Evolutionary conservation across 306 rosid species (phyloP), one percentile per base, ranked within the genome.

Genomic region (Carpinus viminea): DNA sequence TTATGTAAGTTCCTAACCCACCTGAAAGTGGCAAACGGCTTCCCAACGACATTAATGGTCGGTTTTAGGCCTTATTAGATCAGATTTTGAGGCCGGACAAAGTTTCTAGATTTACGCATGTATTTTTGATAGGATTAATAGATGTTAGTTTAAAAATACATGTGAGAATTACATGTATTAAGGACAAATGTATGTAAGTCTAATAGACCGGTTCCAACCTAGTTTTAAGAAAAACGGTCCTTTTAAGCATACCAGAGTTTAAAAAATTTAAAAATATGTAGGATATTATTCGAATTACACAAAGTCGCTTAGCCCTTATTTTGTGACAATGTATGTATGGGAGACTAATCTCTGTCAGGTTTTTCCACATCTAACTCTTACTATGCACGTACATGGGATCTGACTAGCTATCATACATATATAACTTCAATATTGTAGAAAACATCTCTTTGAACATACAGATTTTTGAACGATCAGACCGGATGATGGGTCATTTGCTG

Each of bases 1-100:
- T 52, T 62, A 17, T 24, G 52, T 72, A 24, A 60, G 53, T 45
- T 73, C 26, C 46, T 72, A 50, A 18, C 73, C 36, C 73, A 72
- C 77, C 17, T 72, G 21, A 36, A 38, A n/a, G 52, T 50, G 20
- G 18, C 17, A 41, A 12, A 16, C 17, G 17, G 4, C 7, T 41
- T 41, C 45, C 45, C 8, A 41, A 20, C 54, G 15, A n/a, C 66
- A 52, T 24, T 31, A 31, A 31, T 64, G 57, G 57, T 38, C 0
- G 48, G 46, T 21, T 57, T 20, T 4, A 31, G 26, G 64, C 13
- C 64, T 24, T 21, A 20, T 1, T 20, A 20, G 12, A 10, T 56
- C 6, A 57, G 12, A 8, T 57, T 57, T 57, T 8, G 15, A 57
- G 17, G 13, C 64, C 21, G 45, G 6, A 7, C 45, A 41, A 41